Conservation (phyloP, 306 rosid species). For the Pyrus betulifolia region DNA sequence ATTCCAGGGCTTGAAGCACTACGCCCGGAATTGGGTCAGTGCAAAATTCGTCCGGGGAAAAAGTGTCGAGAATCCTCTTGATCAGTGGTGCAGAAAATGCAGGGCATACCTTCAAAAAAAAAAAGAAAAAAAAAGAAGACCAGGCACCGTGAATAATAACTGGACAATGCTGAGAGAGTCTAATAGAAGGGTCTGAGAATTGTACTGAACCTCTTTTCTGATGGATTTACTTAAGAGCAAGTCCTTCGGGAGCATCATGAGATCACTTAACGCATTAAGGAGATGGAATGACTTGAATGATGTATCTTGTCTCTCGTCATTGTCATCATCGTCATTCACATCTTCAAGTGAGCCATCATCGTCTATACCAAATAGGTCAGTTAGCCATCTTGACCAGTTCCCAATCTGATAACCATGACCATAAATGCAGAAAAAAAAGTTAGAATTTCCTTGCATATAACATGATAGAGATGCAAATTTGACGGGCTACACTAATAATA, state of each 20-base stretch:
- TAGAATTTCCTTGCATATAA: background rate
- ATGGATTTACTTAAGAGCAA: conserved; percentile 66
- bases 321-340: conserved; percentile 24
- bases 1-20: conserved; percentile 63
- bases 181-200: conserved; percentile 2
- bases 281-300: conserved; percentile 76
- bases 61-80: conserved; percentile 63
- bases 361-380: conserved; percentile 72
- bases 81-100: conserved; percentile 66
- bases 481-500: too few relatives aligned
- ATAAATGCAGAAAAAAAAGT: conserved; percentile 4
- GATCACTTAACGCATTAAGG: conserved; percentile 90
- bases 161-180: background rate
- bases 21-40: conserved; percentile 73
- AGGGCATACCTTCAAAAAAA: conserved; percentile 76
- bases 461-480: background rate
- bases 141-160: conserved; percentile 12
- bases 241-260: conserved; percentile 98
- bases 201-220: conserved; percentile 72
- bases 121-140: conserved; percentile 18
- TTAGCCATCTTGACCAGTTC: conserved; percentile 95
- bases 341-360: conserved; percentile 56
- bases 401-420: conserved; percentile 61
- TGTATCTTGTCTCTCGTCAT: conserved; percentile 38
- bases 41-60: conserved; percentile 88